Base-by-base conservation (phyloP, 352 stramenopile species). In the Lagenidium giganteum region DNA sequence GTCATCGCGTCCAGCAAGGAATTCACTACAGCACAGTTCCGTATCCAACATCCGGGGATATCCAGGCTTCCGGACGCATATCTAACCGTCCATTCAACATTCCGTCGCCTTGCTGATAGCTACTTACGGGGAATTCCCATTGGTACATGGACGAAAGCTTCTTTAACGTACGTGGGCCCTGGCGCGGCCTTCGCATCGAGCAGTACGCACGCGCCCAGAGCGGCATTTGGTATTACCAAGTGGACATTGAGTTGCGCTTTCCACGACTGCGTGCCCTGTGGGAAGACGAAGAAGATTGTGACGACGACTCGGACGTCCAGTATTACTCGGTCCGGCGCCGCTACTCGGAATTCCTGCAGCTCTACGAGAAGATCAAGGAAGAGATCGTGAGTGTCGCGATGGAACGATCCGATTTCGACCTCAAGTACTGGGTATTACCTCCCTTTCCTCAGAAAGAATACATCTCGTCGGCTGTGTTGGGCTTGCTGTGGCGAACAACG, bases 151-250 rank as follows among this genome's bases (percentile, higher is more conserved):
- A 27, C 8, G 22, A 9, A 18, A 11, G 35, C 18, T 21, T 12
- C 7, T 12, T 18, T 11, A 25, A 9, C 14, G 11, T 18, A 12
- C 8, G 8, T 9, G 8, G 14, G 26, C 38, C 26, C 36, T 62
- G 48, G 30, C 68, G 68, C 8, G 36, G 35, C 5, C 57, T 85
- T 11, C 61, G 49, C 46, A 68, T 85, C 47, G 60, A 73, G 27
- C 58, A 67, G 32, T 80, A 75, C 70, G 62, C 70, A 28, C 59
- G 63, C 20, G 62, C 57, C 8, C 41, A 67, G 26, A 70, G 65
- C 1, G 63, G 75, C 42, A 67, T 87, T 12, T 87, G 70, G 67
- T 87, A 77, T 50, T 87, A 85, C 47, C 75, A 68, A 37, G 65
- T 87, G 18, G 71, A 85, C 53, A 74, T 87, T 20, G 54, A 63